These are phyloP conservation scores for Naganishia sp. DNA, from an alignment of 1,284 basidiomycete species.

Conservation along the genomic window DNA sequence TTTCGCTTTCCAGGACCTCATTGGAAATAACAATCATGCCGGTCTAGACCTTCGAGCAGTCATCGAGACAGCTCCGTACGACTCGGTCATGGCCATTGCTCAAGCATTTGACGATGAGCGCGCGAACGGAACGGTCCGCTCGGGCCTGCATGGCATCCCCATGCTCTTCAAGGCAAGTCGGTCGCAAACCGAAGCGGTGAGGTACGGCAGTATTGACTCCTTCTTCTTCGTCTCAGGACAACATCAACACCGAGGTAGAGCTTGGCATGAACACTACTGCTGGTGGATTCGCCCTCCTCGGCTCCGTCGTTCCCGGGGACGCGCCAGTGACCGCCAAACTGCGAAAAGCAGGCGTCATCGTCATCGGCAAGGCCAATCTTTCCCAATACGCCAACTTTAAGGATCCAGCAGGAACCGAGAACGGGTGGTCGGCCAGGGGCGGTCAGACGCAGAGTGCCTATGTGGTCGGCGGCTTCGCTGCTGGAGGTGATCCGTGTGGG, in stretches of 20 bases:
- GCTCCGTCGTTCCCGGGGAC: conserved; percentile 25
- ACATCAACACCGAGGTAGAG: conserved; percentile 20
- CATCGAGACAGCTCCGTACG: conserved; percentile 19
- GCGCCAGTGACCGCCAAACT: conserved; percentile 31
- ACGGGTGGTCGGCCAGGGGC: conserved; percentile 40
- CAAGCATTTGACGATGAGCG: conserved; percentile 21
- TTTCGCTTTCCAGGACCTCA: conserved; percentile 26
- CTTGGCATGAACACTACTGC: conserved; percentile 32
- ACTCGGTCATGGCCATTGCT: conserved; percentile 13
- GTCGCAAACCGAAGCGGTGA: not conserved
- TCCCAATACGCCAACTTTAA: conserved; percentile 40
- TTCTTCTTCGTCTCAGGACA: conserved; percentile 9
- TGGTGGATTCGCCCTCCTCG: conserved; percentile 19
- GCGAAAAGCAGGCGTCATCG: conserved; percentile 39
- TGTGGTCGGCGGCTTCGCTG: conserved; percentile 39
- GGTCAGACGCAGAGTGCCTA: conserved; percentile 41
- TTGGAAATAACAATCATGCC: conserved; percentile 21
- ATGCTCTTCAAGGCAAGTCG: conserved; percentile 39
- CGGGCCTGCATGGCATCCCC: conserved; percentile 41
- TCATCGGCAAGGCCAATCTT: conserved; percentile 46
- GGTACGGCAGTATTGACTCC: not conserved
- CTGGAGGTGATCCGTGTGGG: conserved; percentile 39
- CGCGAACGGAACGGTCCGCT: conserved; percentile 26
- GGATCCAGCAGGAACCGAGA: conserved; percentile 19
- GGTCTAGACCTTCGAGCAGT: conserved; percentile 20